These are phyloP conservation scores for Alternaria triticina DNA, from an alignment of 2,329 filamentous ascomycete genomes.

Conservation along the genomic window DNA sequence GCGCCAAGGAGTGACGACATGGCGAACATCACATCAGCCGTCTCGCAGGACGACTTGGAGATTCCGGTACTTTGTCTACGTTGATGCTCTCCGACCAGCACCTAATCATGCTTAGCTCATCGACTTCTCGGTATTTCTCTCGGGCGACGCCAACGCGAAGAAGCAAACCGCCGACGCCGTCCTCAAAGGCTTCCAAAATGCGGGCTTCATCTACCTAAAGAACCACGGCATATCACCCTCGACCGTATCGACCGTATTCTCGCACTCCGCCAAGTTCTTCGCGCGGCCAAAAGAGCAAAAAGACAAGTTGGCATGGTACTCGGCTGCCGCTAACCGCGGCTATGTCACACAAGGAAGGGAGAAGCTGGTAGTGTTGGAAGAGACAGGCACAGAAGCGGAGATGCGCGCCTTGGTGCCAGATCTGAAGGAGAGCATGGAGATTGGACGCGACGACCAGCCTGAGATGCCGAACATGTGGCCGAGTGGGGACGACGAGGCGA, in stretches of 20 bases:
- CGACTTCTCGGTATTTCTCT: slow-evolving; percentile 76
- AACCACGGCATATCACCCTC: slow-evolving; percentile 74
- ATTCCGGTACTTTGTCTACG: slow-evolving; percentile 51
- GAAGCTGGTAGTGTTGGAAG: slow-evolving; percentile 47
- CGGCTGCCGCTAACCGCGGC: slow-evolving; percentile 57
- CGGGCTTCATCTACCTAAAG: slow-evolving; percentile 88
- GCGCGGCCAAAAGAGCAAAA: slow-evolving; percentile 47
- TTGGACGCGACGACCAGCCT: slow-evolving; percentile 65
- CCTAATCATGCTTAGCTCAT: slow-evolving; percentile 64
- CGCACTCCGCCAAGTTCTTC: slow-evolving; percentile 50
- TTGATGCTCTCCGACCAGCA: no score
- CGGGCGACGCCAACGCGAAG: slow-evolving; percentile 66
- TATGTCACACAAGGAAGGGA: slow-evolving; percentile 55
- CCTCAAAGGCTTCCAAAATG: slow-evolving; percentile 79
- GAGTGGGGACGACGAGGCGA: slow-evolving; percentile 58
- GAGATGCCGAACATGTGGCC: slow-evolving; percentile 82
- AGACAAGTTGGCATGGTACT: slow-evolving; percentile 50
- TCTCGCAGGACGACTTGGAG: slow-evolving; percentile 48
- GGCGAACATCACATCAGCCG: slow-evolving; percentile 39
- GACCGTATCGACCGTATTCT: slow-evolving; percentile 68
- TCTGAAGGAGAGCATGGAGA: slow-evolving; percentile 66
- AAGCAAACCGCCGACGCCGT: slow-evolving; percentile 72
- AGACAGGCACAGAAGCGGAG: slow-evolving; percentile 44
- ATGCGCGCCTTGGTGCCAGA: slow-evolving; percentile 48
- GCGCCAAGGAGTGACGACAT: slow-evolving; percentile 12